Percentiles rank a stretch among this genome's conserved stretches.
Conservation (phyloP, 2,329 filamentous ascomycete genomes). For the Madurella fahalii region DNA sequence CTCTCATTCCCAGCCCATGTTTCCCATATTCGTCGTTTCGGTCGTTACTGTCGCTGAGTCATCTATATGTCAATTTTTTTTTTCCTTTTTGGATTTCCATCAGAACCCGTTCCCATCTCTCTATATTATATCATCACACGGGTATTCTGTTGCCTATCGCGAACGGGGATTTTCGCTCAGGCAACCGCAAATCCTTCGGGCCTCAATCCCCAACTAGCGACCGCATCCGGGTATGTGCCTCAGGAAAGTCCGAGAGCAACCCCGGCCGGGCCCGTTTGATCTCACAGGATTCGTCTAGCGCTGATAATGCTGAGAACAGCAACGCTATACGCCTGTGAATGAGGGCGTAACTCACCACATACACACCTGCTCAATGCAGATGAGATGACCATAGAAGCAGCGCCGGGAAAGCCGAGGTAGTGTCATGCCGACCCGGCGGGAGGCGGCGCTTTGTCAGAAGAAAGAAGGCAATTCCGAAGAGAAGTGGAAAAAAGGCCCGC, state of each 20-base stretch:
- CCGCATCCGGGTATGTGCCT: background rate
- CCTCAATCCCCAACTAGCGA: background rate
- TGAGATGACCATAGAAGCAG: too few species aligned
- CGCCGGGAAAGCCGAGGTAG: too few species aligned
- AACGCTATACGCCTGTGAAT: too few species aligned
- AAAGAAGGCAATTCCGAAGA: background rate
- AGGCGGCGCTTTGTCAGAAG: background rate
- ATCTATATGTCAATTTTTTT: background rate
- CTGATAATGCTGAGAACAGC: background rate
- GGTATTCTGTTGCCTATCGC: conserved; percentile 9
- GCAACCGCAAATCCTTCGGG: conserved; percentile 10
- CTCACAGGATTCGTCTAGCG: background rate
- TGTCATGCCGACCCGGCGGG: background rate
- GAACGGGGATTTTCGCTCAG: conserved; percentile 1
- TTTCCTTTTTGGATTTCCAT: background rate
- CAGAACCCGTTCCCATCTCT: background rate
- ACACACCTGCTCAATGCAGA: too few species aligned
- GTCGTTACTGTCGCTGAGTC: background rate
- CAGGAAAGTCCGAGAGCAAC: background rate
- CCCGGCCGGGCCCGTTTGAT: too few species aligned
- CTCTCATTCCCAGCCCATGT: background rate
- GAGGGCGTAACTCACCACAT: too few species aligned
- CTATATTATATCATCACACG: background rate
- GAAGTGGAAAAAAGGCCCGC: background rate
- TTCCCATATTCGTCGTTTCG: background rate